Conservation (phyloP, 106 monocot genomes). For the Xerophyta viscosa region DNA sequence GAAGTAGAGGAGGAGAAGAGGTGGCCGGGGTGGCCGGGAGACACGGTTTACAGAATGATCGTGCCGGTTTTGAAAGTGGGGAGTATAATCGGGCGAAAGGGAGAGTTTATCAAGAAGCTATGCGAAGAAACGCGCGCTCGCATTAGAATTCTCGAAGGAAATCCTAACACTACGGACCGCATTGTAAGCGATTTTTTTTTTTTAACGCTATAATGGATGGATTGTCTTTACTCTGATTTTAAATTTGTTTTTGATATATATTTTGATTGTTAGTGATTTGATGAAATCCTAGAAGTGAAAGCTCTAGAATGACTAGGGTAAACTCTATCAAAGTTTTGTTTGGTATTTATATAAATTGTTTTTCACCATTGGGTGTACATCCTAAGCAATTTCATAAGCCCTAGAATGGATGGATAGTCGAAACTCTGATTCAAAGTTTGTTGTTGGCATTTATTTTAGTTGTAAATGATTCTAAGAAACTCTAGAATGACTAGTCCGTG, state of each 20-base stretch:
- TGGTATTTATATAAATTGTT: no score
- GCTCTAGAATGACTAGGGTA: no score
- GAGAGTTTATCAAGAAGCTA: slow-evolving; percentile 75
- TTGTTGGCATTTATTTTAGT: no score
- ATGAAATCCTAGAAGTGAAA: no score
- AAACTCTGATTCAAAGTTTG: no score
- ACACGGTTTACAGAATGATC: slow-evolving; percentile 60
- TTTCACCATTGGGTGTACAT: no score
- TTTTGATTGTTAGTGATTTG: no score
- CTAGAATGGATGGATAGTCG: no score
- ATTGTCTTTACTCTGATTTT: neutral
- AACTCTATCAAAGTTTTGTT: no score
- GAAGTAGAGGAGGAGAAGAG: slow-evolving; percentile 25
- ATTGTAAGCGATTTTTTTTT: slow-evolving; percentile 53
- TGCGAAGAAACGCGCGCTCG: slow-evolving; percentile 81
- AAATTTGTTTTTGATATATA: neutral
- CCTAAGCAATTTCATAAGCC: no score
- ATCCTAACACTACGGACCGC: slow-evolving; percentile 54
- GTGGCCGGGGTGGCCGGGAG: slow-evolving; percentile 95
- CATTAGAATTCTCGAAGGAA: slow-evolving; percentile 67
- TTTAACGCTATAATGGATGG: neutral
- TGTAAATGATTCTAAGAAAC: no score
- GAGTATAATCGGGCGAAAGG: slow-evolving; percentile 79
- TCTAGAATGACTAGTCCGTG: no score
- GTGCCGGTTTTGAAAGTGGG: slow-evolving; percentile 77